phyloP scores from a whole-genome alignment of 73 alveolate genomes.

The Diophrys appendiculata region DNA sequence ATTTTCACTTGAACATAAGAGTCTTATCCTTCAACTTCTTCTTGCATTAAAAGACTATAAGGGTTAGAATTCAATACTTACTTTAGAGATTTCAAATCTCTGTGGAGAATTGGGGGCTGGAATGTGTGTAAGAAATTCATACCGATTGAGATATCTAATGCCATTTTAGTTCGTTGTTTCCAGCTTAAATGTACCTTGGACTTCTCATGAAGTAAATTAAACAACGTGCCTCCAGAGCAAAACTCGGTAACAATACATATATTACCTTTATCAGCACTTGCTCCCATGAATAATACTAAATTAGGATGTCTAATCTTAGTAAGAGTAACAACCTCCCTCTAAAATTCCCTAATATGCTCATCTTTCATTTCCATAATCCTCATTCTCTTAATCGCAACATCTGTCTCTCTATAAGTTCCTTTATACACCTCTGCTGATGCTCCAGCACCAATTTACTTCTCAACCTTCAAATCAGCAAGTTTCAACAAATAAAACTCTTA shows the following conservation, averaged over 20 bases:
- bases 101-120: constrained; percentile 90
- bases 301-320: constrained; percentile 82
- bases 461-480: constrained; percentile 47
- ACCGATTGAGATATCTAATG: constrained; percentile 92
- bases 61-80: not conserved
- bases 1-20: constrained; percentile 82
- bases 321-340: constrained; percentile 88
- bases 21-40: constrained; percentile 59
- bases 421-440: constrained; percentile 79
- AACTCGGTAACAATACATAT: constrained; percentile 91
- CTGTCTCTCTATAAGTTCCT: constrained; percentile 91
- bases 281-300: constrained; percentile 91
- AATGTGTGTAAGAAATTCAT: constrained; percentile 90
- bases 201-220: constrained; percentile 88
- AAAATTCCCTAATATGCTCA: constrained; percentile 81
- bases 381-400: constrained; percentile 93
- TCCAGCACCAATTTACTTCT: constrained; percentile 68
- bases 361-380: constrained; percentile 59
- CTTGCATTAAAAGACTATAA: constrained; percentile 66
- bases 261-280: constrained; percentile 70
- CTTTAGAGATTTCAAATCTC: constrained; percentile 86
- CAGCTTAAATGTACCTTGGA: constrained; percentile 70
- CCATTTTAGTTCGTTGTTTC: constrained; percentile 83
- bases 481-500: constrained; percentile 37
- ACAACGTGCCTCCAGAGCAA: constrained; percentile 95